Evolutionary conservation across 2,329 filamentous ascomycete genomes (phyloP).

Genomic region (Talaromyces islandicus): DNA sequence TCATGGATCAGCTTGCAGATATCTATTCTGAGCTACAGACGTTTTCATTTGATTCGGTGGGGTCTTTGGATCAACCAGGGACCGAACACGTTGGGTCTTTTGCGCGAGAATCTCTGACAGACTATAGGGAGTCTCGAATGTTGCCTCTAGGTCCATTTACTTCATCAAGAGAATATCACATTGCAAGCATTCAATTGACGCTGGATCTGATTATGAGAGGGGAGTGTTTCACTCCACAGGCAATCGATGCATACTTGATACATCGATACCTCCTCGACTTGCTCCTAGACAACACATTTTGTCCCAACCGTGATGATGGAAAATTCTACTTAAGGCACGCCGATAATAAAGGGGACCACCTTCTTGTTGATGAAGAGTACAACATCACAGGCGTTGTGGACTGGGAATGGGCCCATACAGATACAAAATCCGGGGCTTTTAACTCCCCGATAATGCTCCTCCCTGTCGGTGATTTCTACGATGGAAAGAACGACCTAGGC

Average conservation of each 20-base stretch:
- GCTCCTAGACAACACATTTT: slow-evolving; percentile 9
- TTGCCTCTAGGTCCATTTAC: slow-evolving; percentile 28
- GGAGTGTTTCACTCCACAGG: slow-evolving; percentile 31
- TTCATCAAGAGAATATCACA: slow-evolving; percentile 32
- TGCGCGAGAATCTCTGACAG: slow-evolving; percentile 33
- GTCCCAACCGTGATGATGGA: slow-evolving; percentile 18
- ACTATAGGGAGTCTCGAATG: slow-evolving; percentile 22
- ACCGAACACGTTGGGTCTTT: slow-evolving; percentile 28
- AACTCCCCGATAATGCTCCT: slow-evolving; percentile 38
- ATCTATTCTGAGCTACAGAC: slow-evolving; percentile 35
- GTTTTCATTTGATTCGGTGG: slow-evolving; percentile 31
- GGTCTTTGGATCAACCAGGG: slow-evolving; percentile 27
- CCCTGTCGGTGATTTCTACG: slow-evolving; percentile 38
- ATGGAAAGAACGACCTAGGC: slow-evolving; percentile 27
- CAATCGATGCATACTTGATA: slow-evolving; percentile 35
- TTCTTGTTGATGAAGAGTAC: slow-evolving; percentile 41
- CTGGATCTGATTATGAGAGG: slow-evolving; percentile 20
- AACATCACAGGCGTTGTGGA: slow-evolving; percentile 47
- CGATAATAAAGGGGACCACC: slow-evolving; percentile 47
- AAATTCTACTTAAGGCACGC: slow-evolving; percentile 42
- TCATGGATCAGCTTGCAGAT: slow-evolving; percentile 35
- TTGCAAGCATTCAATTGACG: slow-evolving; percentile 28
- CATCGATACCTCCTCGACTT: slow-evolving; percentile 39
- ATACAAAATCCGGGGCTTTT: slow-evolving; percentile 34
- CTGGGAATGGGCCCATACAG: slow-evolving; percentile 38